A percentile compares a stretch with the other conserved stretches of the same genome.
Conservation (phyloP, 2,329 filamentous ascomycete species). For the Coniella lustricola region DNA sequence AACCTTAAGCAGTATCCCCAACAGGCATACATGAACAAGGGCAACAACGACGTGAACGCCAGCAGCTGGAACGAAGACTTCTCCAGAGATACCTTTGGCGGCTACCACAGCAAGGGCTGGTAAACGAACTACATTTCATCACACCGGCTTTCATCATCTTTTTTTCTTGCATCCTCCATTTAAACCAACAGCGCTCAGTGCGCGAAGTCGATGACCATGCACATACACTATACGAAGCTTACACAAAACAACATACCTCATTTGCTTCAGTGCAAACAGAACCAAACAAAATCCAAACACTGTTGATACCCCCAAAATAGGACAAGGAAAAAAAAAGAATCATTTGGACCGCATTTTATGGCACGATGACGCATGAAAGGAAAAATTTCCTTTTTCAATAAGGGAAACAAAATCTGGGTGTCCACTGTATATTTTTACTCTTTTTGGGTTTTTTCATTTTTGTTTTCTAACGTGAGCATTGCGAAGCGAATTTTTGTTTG, state of each 20-base stretch:
- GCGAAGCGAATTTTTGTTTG: constrained; percentile 13
- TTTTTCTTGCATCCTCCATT: too few relatives aligned
- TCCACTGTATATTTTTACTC: too few relatives aligned
- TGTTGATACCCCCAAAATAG: constrained; percentile 6
- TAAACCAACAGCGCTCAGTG: too few relatives aligned
- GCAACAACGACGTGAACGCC: constrained; percentile 54
- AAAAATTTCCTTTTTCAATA: too few relatives aligned
- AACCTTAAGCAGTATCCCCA: constrained; percentile 80
- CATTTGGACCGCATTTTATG: constrained; percentile 4
- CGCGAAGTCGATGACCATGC: constrained; percentile 3
- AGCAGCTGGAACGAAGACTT: constrained; percentile 84
- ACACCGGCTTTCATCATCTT: constrained; percentile 3
- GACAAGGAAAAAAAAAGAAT: constrained; percentile 7
- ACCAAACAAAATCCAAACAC: not conserved
- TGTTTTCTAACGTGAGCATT: constrained; percentile 6
- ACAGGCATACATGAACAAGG: constrained; percentile 49
- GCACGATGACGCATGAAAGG: not conserved
- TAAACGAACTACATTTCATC: too few relatives aligned
- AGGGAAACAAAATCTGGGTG: too few relatives aligned
- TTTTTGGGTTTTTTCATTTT: too few relatives aligned
- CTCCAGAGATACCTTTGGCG: constrained; percentile 66
- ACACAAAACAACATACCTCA: not conserved
- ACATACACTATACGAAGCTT: not conserved
- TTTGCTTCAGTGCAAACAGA: not conserved
- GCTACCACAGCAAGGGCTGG: constrained; percentile 84